Evolutionary conservation across 2,329 filamentous ascomycete genomes (phyloP), one percentile per base, ranked within the genome.

Genomic region (Monilinia polystroma): DNA sequence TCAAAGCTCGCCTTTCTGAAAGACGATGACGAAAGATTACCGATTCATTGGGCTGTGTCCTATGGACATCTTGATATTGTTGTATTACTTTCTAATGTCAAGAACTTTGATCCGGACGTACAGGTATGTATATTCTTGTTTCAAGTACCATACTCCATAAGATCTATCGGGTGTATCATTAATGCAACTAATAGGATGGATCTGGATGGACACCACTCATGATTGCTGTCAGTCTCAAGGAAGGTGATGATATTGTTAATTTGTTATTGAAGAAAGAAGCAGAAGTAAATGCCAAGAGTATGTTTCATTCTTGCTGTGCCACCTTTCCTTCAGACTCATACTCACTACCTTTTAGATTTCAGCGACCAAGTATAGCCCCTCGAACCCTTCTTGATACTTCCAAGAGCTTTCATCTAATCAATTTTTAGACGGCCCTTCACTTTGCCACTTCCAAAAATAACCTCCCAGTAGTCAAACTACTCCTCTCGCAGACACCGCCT

Each of bases 21-120:
- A 74, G 95, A 99, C 75, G 89, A 91, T 59, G 95, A 99, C 77
- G 92, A 92, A 20, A 91, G 95, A 55, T 85, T 97, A 49, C 89
- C 95, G 2, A 87, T 98, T 67, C 95, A 99, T 82, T 99, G 95
- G 95, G 94, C 95, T 0, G 87, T 88, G 2, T 95, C 93, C 29
- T 90, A 91, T 78, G 96, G 95, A 76, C 89, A 87, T 72, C 79
- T 89, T 8, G 85, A 88, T 32, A 92, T 97, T 68, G 87, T 91
- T 23, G 82, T 90, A 60, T 77, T 94, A 26, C 82, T 98, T 4
- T 84, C 90, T 2, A 84, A 90, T 66, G 82, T 83, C 69, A 88
- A 88, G 73, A 83, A 83, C 68, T 97, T 97, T 75, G 92, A 98
- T 76, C 85, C 91, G 0, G 93, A 98, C 78, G 88, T 89, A 23